A percentile compares a stretch with the other conserved stretches of the same genome.
These are phyloP conservation scores for Clathrospora elynae DNA, from an alignment of 2,329 filamentous ascomycete genomes.

Conservation along the genomic window DNA sequence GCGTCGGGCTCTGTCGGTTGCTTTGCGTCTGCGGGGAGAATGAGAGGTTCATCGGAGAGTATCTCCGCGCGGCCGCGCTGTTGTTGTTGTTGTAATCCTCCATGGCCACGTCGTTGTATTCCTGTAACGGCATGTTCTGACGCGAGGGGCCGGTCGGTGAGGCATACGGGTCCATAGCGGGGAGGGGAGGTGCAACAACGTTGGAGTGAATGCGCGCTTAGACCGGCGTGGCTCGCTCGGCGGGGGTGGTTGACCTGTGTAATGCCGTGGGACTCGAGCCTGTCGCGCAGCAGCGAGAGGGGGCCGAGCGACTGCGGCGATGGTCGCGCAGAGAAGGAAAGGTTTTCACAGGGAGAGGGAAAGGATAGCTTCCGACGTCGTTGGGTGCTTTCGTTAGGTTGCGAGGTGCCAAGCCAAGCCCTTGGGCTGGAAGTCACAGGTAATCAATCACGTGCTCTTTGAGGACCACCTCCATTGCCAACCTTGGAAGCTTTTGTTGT, in stretches of 20 bases:
- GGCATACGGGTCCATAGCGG: slow-evolving; percentile 46
- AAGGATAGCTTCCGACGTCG: slow-evolving; percentile 13
- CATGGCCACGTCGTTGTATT: slow-evolving; percentile 76
- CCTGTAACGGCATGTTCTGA: slow-evolving; percentile 50
- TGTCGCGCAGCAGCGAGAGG: not conserved
- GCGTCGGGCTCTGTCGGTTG: slow-evolving; percentile 80
- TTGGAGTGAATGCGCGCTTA: slow-evolving; percentile 17
- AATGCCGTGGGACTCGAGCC: not conserved
- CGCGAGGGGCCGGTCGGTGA: slow-evolving; percentile 39
- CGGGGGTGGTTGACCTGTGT: not conserved
- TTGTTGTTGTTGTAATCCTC: slow-evolving; percentile 79
- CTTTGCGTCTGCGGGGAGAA: slow-evolving; percentile 63
- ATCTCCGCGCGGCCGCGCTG: slow-evolving; percentile 84
- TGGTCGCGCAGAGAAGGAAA: not conserved
- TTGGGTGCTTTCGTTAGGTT: slow-evolving; percentile 15
- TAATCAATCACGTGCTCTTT: no score
- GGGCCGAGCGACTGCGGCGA: not conserved
- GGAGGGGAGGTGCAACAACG: slow-evolving; percentile 36
- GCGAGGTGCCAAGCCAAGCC: no score
- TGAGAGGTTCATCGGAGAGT: slow-evolving; percentile 95
- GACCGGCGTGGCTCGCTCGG: not conserved
- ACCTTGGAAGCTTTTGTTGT: no score
- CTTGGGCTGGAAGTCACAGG: no score
- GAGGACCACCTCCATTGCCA: no score
- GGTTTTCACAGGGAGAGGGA: slow-evolving; percentile 4